Percentiles rank a stretch among this genome's conserved stretches.
Conservation (phyloP, 176 grass and related monocot genomes). For the Oryza australiensis region DNA sequence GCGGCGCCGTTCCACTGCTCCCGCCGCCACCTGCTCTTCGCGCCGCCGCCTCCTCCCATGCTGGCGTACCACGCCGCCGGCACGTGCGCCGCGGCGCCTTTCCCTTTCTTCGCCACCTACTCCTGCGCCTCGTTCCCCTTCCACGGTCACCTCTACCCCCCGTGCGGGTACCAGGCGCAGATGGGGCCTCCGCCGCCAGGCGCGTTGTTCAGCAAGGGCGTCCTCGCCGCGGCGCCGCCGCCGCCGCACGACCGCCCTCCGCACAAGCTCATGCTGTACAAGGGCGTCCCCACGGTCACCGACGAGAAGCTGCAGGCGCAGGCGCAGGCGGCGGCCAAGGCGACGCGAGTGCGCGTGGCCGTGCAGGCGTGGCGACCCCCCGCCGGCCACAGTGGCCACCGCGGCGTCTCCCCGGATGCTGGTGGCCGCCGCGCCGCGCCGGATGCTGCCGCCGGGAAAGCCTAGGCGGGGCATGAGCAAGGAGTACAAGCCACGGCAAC, state of each 20-base stretch:
- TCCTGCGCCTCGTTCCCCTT: not conserved
- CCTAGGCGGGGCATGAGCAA: not conserved
- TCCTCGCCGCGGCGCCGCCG: not conserved
- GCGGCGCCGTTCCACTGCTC: constrained; percentile 41
- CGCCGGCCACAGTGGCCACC: not conserved
- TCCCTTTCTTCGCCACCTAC: constrained; percentile 7
- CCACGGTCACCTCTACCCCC: not conserved
- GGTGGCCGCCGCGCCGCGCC: not conserved
- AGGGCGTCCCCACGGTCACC: not conserved
- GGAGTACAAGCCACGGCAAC: not conserved
- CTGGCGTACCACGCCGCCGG: not conserved
- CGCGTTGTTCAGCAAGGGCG: not conserved
- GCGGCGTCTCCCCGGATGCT: not conserved
- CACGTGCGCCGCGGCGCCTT: not conserved
- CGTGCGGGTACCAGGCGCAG: not conserved
- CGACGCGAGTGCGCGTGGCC: not conserved
- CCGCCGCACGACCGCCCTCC: not conserved
- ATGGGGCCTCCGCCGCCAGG: not conserved
- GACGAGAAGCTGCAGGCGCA: not conserved
- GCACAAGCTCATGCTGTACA: constrained; percentile 32
- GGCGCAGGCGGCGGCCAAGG: not conserved
- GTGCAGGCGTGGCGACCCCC: not conserved
- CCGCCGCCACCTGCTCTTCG: not conserved
- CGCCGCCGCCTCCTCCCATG: constrained; percentile 13
- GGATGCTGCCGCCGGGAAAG: not conserved